phyloP scores from a whole-genome alignment of 2,329 filamentous ascomycete genomes.

The Phyllosticta paracitricarpa region DNA sequence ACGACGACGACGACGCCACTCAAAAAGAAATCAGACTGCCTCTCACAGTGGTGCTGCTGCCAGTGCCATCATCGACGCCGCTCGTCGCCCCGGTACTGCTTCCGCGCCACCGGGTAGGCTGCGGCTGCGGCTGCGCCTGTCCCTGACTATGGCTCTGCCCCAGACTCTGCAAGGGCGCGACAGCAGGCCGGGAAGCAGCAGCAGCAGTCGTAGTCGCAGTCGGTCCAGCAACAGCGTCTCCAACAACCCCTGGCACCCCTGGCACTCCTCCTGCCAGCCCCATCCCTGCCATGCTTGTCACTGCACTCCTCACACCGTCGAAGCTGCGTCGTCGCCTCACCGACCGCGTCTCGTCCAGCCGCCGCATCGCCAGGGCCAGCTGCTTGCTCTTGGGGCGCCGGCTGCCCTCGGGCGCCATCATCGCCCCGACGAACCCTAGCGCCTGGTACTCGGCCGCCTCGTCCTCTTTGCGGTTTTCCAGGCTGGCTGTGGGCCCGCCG shows the following conservation, averaged over 20 bases:
- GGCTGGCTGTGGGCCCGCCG: background rate
- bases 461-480: constrained; percentile 20
- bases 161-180: background rate
- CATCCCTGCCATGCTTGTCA: background rate
- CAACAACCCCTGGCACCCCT: background rate
- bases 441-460: constrained; percentile 22
- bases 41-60: background rate
- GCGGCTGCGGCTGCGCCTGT: background rate
- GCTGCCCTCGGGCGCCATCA: constrained; percentile 23
- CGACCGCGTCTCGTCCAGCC: constrained; percentile 21
- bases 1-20: background rate
- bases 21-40: background rate
- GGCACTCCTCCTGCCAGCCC: background rate
- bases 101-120: background rate
- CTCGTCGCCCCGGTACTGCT: background rate
- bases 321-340: constrained; percentile 23
- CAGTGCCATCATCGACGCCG: too few relatives aligned
- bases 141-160: background rate
- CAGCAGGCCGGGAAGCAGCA: background rate
- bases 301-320: constrained; percentile 12
- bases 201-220: too few relatives aligned
- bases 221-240: background rate
- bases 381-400: constrained; percentile 25
- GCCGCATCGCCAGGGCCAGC: constrained; percentile 18
- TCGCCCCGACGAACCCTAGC: constrained; percentile 27